Conservation (phyloP, 1,139 yeast genomes). For the Zygotorulaspora mrakii region DNA sequence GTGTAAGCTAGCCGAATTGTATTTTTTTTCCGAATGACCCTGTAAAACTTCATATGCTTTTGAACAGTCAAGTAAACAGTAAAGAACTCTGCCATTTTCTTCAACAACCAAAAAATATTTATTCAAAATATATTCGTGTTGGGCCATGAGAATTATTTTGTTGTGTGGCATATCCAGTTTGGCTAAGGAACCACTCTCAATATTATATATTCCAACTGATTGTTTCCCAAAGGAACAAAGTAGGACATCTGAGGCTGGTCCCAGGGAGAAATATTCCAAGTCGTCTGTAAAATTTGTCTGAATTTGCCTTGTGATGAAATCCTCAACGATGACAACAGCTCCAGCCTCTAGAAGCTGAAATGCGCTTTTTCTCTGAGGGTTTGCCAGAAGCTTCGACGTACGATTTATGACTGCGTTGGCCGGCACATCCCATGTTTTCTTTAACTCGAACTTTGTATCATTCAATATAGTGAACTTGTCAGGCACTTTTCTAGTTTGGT, state of each 20-base stretch:
- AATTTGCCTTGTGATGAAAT: not conserved
- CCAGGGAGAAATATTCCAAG: conserved; percentile 7
- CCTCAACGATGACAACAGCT: conserved; percentile 2
- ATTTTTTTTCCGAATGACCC: conserved; percentile 7
- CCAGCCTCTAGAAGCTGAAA: conserved; percentile 5
- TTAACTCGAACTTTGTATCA: conserved; percentile 5
- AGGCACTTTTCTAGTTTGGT: conserved; percentile 12
- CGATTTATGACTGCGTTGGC: conserved; percentile 5
- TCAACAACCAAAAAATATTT: conserved; percentile 13
- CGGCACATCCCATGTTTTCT: conserved; percentile 6
- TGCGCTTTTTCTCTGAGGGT: conserved; percentile 5
- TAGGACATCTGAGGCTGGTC: conserved; percentile 5
- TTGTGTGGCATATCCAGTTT: not conserved
- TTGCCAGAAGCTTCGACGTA: conserved; percentile 2
- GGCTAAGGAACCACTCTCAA: not conserved
- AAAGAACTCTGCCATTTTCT: conserved; percentile 11
- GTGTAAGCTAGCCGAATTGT: conserved; percentile 21
- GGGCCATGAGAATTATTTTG: conserved; percentile 11
- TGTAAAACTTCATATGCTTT: conserved; percentile 6
- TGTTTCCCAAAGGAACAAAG: conserved; percentile 7
- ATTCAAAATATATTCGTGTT: conserved; percentile 13
- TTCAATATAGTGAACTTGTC: conserved; percentile 7
- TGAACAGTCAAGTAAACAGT: conserved; percentile 11
- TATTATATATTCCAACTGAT: conserved; percentile 5
- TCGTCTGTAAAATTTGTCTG: conserved; percentile 5